These are phyloP conservation scores for Penicillium daleae DNA, from an alignment of 495 filamentous ascomycete species.

Conservation along the genomic window DNA sequence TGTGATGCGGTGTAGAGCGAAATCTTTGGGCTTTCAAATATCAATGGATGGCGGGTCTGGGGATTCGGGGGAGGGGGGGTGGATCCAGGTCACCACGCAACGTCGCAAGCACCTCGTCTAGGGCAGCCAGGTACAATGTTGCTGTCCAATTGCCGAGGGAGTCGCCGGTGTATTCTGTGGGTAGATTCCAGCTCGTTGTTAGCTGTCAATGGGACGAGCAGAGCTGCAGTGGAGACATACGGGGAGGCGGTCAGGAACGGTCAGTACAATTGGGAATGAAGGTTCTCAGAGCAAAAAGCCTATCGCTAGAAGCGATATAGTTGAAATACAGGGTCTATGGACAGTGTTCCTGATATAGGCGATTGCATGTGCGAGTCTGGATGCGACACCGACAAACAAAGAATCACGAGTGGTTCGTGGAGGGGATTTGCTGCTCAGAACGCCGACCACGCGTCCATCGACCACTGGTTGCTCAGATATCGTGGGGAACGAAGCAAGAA, in stretches of 20 bases:
- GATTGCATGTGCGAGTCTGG: slow-evolving; percentile 10
- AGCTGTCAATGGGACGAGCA: slow-evolving; percentile 10
- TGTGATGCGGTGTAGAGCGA: slow-evolving; percentile 1
- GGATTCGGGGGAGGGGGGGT: slow-evolving; percentile 10
- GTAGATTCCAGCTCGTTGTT: neutral
- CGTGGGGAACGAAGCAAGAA: neutral
- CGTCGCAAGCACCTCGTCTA: neutral
- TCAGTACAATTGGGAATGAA: neutral
- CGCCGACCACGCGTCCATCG: slow-evolving; percentile 24
- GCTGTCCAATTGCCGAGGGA: neutral
- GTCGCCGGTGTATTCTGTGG: neutral
- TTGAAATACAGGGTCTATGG: neutral
- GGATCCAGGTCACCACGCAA: slow-evolving; percentile 3
- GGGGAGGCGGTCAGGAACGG: slow-evolving; percentile 23
- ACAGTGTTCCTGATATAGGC: neutral
- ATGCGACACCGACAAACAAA: neutral
- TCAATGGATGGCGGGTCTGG: slow-evolving; percentile 7
- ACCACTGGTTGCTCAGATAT: slow-evolving; percentile 21
- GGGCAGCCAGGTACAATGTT: neutral
- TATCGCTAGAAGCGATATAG: neutral
- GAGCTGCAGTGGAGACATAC: slow-evolving; percentile 14
- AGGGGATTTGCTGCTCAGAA: neutral
- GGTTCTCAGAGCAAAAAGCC: slow-evolving; percentile 2
- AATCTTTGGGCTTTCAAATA: slow-evolving; percentile 8
- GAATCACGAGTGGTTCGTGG: neutral